A percentile compares a stretch with the other conserved stretches of the same genome.
These are phyloP conservation scores for Potentilla sterilis DNA, from an alignment of 306 rosid genomes.

Conservation along the genomic window DNA sequence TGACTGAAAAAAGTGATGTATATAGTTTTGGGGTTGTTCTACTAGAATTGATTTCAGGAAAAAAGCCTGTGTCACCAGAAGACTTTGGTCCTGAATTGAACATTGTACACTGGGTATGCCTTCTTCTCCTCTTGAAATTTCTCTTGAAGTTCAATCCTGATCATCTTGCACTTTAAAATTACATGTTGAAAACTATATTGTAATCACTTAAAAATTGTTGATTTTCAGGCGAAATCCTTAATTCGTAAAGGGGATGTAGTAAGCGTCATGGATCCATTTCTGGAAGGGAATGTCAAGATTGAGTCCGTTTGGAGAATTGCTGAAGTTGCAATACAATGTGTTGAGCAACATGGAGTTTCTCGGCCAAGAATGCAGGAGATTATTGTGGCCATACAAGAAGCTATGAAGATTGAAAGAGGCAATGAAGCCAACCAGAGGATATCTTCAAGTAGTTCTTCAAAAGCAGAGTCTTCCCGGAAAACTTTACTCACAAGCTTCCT, in stretches of 20 bases:
- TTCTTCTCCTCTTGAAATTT: neutral
- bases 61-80: conserved; percentile 75
- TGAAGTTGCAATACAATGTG: conserved; percentile 83
- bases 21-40: conserved; percentile 96
- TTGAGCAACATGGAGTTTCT: conserved; percentile 70
- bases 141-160: neutral
- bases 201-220: conserved; percentile 12
- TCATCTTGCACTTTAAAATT: neutral
- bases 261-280: conserved; percentile 69
- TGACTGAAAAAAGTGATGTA: conserved; percentile 93
- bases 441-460: conserved; percentile 50
- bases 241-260: conserved; percentile 76
- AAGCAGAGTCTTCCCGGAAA: conserved; percentile 75
- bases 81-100: conserved; percentile 87
- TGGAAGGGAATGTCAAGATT: conserved; percentile 56
- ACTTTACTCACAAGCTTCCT: conserved; percentile 88
- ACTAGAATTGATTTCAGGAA: conserved; percentile 85
- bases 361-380: conserved; percentile 99
- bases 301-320: conserved; percentile 93
- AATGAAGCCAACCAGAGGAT: conserved; percentile 39
- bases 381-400: conserved; percentile 84
- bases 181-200: neutral
- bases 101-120: conserved; percentile 91
- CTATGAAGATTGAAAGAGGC: conserved; percentile 66
- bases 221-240: conserved; percentile 68